phyloP scores from a whole-genome alignment of 805 yeast genomes.

The Wickerhamiella vanderwaltii region DNA sequence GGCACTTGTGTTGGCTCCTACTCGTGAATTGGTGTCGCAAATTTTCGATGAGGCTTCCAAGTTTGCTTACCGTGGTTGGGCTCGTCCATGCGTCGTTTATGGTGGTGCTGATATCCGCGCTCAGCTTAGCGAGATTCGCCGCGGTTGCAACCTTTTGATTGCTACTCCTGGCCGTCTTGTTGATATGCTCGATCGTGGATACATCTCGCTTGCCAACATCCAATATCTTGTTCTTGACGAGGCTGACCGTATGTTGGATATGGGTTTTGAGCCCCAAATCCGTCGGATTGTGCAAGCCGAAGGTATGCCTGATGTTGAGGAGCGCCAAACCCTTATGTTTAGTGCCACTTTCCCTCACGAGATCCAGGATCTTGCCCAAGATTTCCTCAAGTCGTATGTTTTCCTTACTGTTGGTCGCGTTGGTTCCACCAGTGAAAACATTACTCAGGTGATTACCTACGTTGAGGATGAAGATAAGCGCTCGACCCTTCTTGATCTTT shows the following conservation, averaged over 20 bases:
- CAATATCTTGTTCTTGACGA: slow-evolving; percentile 93
- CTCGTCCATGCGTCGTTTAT: slow-evolving; percentile 86
- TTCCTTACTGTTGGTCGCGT: slow-evolving; percentile 97
- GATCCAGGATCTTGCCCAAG: slow-evolving; percentile 93
- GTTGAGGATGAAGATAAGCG: slow-evolving; percentile 92
- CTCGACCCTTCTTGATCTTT: slow-evolving; percentile 76
- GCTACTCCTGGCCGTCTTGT: slow-evolving; percentile 99
- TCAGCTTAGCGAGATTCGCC: slow-evolving; percentile 78
- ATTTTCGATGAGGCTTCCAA: slow-evolving; percentile 92
- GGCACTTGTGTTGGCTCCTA: slow-evolving; percentile 92
- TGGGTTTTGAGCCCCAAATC: slow-evolving; percentile 99
- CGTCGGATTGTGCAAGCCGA: slow-evolving; percentile 95
- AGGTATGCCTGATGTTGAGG: slow-evolving; percentile 87
- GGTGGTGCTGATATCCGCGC: slow-evolving; percentile 94
- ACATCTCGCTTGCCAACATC: slow-evolving; percentile 77
- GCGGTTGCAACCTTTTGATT: slow-evolving; percentile 91
- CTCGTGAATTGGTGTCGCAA: slow-evolving; percentile 97
- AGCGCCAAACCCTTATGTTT: slow-evolving; percentile 96
- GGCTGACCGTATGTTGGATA: slow-evolving; percentile 99
- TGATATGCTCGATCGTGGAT: slow-evolving; percentile 91
- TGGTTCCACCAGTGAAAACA: slow-evolving; percentile 97
- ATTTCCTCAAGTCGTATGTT: slow-evolving; percentile 89
- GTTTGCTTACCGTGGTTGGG: slow-evolving; percentile 97
- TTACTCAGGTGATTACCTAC: slow-evolving; percentile 82
- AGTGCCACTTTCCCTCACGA: slow-evolving; percentile 98